Base-by-base conservation (phyloP, 1,284 basidiomycete genomes). In the Rhodotorula mucilaginosa region DNA sequence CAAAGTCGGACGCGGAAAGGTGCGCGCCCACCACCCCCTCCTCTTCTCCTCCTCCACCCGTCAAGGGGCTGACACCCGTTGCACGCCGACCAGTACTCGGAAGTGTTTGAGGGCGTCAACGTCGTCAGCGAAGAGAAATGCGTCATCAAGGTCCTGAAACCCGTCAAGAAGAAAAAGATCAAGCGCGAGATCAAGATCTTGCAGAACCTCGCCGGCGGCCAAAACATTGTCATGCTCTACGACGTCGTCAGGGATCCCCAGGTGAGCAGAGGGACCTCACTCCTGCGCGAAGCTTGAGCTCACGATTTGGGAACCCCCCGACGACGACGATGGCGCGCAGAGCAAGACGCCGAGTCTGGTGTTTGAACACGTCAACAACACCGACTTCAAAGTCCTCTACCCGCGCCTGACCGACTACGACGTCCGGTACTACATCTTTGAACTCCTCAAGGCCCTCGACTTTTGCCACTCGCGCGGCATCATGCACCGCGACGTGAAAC, bases 81-180 rank as follows among this genome's bases (percentile, higher is more conserved):
- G 19, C 31, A 26, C 10, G 7, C 29, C 13, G 34, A 31, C 6
- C 47, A 61, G 64, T 48, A 47, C 46, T 58, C 29, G 47, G 93
- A 97, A 87, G 96, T 98, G 63, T 99, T 99, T 79, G 95, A 98
- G 83, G 96, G 94, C 13, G 88, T 97, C 80, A 94, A 97, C 82
- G 88, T 97, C 70, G 89, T 91, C 44, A 91, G 90, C 72, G 91
- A 91, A 79, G 91, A 95, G 81, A 95, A 96, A 82, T 97, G 94
- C 82, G 95, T 98, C 81, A 94, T 98, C 84, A 98, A 99, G 83
- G 95, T 98, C 64, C 86, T 99, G 75, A 99, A 99, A 83, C 97
- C 97, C 0, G 95, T 99, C 65, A 98, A 99, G 87, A 98, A 98
- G 88, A 98, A 98, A 88, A 99, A 99, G 85, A 98, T 99, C 83